phyloP scores from a whole-genome alignment of 805 yeast genomes.

The Cyberlindnera americana region DNA sequence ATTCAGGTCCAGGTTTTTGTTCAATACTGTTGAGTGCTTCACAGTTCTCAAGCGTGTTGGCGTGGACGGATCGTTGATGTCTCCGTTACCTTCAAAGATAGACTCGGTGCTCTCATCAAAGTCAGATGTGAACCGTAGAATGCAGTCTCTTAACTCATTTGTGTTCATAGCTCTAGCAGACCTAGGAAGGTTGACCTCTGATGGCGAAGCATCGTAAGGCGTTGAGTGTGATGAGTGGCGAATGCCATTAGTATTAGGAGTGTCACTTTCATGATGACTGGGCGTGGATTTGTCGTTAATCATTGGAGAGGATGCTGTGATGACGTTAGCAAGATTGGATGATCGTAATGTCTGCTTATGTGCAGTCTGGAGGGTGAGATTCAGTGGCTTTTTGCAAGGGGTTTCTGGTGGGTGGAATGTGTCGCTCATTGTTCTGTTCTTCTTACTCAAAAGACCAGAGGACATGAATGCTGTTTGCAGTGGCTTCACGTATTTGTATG shows the following conservation, averaged over 20 bases:
- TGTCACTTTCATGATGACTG: constrained; percentile 16
- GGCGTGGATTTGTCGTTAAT: constrained; percentile 28
- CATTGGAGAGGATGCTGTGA: constrained; percentile 29
- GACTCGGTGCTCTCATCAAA: constrained; percentile 36
- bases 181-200: constrained; percentile 19
- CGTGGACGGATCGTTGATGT: constrained; percentile 37
- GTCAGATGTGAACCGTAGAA: constrained; percentile 37
- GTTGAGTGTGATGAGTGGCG: constrained; percentile 13
- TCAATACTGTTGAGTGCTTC: constrained; percentile 16
- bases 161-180: constrained; percentile 34
- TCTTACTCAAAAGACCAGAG: constrained; percentile 64
- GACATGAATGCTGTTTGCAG: constrained; percentile 80
- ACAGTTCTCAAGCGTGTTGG: constrained; percentile 36
- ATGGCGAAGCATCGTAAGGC: constrained; percentile 20
- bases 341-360: constrained; percentile 20
- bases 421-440: constrained; percentile 41
- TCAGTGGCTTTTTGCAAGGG: constrained; percentile 50
- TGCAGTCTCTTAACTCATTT: constrained; percentile 38
- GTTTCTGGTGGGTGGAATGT: constrained; percentile 54
- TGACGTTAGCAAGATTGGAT: constrained; percentile 29
- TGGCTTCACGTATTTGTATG: constrained; percentile 73
- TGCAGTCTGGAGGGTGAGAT: constrained; percentile 14
- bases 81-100: constrained; percentile 23
- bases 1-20: constrained; percentile 12
- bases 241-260: constrained; percentile 8